phyloP scores from a whole-genome alignment of 1,284 basidiomycete genomes.

The Irpex rosettiformis region DNA sequence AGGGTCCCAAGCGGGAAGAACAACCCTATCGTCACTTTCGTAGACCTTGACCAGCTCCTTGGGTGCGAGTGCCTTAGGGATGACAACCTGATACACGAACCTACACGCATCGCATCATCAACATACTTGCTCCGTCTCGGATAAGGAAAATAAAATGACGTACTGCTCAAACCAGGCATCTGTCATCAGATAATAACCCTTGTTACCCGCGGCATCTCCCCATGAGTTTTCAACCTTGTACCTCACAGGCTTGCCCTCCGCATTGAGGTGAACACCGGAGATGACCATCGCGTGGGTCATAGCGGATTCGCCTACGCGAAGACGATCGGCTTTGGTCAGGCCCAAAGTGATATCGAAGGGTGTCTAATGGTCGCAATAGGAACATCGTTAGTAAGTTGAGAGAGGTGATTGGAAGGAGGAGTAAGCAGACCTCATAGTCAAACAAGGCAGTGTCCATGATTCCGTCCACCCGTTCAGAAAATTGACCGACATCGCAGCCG shows the following conservation, averaged over 20 bases:
- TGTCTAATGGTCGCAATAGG: slow-evolving; percentile 31
- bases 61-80: slow-evolving; percentile 76
- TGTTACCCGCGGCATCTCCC: slow-evolving; percentile 78
- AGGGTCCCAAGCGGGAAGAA: slow-evolving; percentile 86
- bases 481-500: slow-evolving; percentile 87
- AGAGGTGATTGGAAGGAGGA: not conserved
- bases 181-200: slow-evolving; percentile 93
- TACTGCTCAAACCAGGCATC: slow-evolving; percentile 90
- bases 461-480: slow-evolving; percentile 64
- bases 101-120: slow-evolving; percentile 31
- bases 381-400: not conserved
- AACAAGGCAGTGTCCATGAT: slow-evolving; percentile 87
- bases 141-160: slow-evolving; percentile 30
- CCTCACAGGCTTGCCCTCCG: slow-evolving; percentile 69
- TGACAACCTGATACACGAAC: slow-evolving; percentile 86
- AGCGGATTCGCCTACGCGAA: slow-evolving; percentile 77
- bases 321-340: slow-evolving; percentile 80
- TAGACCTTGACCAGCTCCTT: slow-evolving; percentile 80
- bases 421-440: slow-evolving; percentile 65
- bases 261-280: slow-evolving; percentile 86
- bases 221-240: slow-evolving; percentile 97
- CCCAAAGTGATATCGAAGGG: slow-evolving; percentile 57
- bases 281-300: slow-evolving; percentile 98
- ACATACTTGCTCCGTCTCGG: not conserved
- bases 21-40: slow-evolving; percentile 59